These are phyloP conservation scores for Eremomyces bilateralis DNA, from an alignment of 495 filamentous ascomycete species.

Conservation along the genomic window DNA sequence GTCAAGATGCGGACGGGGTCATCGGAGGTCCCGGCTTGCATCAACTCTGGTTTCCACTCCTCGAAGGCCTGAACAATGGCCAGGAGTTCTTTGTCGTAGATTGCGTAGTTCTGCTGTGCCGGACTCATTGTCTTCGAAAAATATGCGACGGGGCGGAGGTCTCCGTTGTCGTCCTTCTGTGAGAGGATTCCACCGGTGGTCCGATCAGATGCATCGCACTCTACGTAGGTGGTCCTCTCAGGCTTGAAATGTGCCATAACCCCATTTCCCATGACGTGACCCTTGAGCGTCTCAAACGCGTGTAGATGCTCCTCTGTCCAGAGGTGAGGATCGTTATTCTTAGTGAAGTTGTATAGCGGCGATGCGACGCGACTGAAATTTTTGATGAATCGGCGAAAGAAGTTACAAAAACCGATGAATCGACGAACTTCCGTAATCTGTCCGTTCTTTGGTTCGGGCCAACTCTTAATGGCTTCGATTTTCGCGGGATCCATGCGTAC, in stretches of 20 bases:
- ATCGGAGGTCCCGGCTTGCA: conserved; percentile 6
- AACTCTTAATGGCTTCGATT: conserved; percentile 13
- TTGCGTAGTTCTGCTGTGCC: conserved; percentile 15
- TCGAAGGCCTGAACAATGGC: conserved; percentile 16
- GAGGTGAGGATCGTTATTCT: background rate
- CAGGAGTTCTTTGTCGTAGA: conserved; percentile 20
- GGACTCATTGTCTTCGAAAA: conserved; percentile 13
- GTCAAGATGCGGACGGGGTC: conserved; percentile 12
- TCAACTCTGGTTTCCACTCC: conserved; percentile 15
- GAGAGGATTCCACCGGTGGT: conserved; percentile 10
- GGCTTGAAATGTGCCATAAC: conserved; percentile 13
- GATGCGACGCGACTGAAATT: conserved; percentile 8
- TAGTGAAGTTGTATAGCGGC: conserved; percentile 4
- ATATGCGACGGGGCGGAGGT: conserved; percentile 12
- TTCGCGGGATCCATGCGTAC: conserved; percentile 14
- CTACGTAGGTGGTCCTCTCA: conserved; percentile 6
- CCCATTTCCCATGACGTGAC: conserved; percentile 20
- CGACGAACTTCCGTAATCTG: conserved; percentile 11
- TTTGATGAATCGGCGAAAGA: conserved; percentile 17
- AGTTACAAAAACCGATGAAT: conserved; percentile 20
- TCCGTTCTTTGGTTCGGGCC: conserved; percentile 7
- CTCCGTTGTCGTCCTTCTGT: conserved; percentile 10
- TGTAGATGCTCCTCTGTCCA: conserved; percentile 10
- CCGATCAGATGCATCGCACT: conserved; percentile 13
- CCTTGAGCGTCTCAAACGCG: conserved; percentile 27